Evolutionary conservation across 2,329 filamentous ascomycete genomes (phyloP), one percentile per base, ranked within the genome.

Genomic region (Aspergillus sclerotialis): DNA sequence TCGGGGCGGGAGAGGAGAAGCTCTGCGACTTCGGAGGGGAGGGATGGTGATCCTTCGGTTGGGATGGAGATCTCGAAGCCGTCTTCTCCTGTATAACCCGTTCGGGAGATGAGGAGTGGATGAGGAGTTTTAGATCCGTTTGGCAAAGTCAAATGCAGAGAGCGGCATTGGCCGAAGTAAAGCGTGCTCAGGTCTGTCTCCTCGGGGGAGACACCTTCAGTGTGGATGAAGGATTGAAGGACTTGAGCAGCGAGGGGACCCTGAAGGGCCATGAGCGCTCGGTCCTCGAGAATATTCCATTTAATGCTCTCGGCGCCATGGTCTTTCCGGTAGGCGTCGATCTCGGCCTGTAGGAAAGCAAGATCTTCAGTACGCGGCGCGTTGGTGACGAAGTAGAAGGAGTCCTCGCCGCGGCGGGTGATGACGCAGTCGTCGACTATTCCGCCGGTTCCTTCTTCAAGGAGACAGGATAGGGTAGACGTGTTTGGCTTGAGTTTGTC

Each of bases 31-130:
- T 58, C 55, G 9, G 48, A 49, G 11, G 65, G 62, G 4, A 68
- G 57, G n/a, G 45, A 32, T 6, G 59, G 35, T 7, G 81, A 78
- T 49, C 80, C 75, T 15, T 72, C 71, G 0, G 76, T 73, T 1
- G 82, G 78, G 50, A 95, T 84, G 26, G 85, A 92, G 53, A 98
- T 86, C 68, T 98, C 92, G 64, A 98, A 98, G 27, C 92, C 92
- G 61, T 98, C 92, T 68, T 98, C 92, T 40, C 92, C 92, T 0
- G 92, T 98, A 69, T 98, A 98, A 4, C 92, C 92, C 30, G 84
- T 92, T 40, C 92, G 79, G 56, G 81, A 89, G 55, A 95, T 80
- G 32, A 95, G 73, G 30, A 92, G 56, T 45, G 71, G 61, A 40
- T 71, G 51, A 40, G 70, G 49, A 14, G 63, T 63, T 40, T 65